These are phyloP conservation scores for Tillandsia leiboldiana DNA, from an alignment of 176 grass and related monocot genomes.

Conservation along the genomic window DNA sequence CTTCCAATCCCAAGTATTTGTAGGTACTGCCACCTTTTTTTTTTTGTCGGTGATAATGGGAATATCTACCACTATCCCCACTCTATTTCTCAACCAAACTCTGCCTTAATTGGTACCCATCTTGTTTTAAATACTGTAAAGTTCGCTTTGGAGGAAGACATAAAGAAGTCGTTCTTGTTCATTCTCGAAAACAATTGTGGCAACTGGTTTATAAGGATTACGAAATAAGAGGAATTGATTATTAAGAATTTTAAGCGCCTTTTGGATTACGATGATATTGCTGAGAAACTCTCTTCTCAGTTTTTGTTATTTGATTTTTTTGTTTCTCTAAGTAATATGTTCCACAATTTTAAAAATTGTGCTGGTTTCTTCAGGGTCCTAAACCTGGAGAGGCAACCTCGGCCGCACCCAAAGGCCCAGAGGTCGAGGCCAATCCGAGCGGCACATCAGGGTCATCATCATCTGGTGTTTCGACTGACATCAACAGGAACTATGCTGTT, in stretches of 20 bases:
- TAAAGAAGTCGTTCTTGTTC: not conserved
- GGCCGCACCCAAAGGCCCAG: conserved; percentile 21
- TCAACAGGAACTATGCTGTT: conserved; percentile 68
- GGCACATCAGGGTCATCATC: conserved; percentile 17
- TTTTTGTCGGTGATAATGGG: too few relatives aligned
- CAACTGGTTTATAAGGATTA: not conserved
- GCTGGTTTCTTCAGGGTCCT: conserved; percentile 43
- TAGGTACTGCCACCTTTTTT: too few relatives aligned
- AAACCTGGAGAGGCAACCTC: conserved; percentile 36
- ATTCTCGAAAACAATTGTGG: not conserved
- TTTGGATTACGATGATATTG: too few relatives aligned
- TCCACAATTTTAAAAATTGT: not conserved
- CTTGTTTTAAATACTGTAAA: not conserved
- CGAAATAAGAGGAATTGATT: not conserved
- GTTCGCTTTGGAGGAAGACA: not conserved
- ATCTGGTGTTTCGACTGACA: conserved; percentile 50
- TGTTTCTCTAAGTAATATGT: not conserved
- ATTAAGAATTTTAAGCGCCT: too few relatives aligned
- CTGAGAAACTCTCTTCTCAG: too few relatives aligned
- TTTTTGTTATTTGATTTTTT: not conserved
- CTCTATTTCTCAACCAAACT: too few relatives aligned
- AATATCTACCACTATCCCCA: too few relatives aligned
- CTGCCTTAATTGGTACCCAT: not conserved
- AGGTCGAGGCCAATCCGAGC: conserved; percentile 16
- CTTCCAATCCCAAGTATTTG: too few relatives aligned